Evolutionary conservation across 345 rosid species (phyloP).

Genomic region (Gossypioides kirkii): DNA sequence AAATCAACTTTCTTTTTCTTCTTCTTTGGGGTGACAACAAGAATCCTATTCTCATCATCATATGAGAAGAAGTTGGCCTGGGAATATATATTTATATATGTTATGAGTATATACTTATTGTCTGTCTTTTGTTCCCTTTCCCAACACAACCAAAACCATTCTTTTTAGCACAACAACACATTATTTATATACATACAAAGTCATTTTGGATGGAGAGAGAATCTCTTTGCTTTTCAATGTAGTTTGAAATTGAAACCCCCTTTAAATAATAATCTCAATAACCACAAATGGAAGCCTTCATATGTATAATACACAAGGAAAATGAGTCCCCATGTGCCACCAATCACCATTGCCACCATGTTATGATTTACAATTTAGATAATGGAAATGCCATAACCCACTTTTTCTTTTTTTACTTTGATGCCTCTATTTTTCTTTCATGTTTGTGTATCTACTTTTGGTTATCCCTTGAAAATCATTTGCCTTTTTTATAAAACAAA

Average conservation of each 20-base stretch:
- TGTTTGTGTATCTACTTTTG: constrained; percentile 13
- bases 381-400: background rate
- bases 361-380: constrained; percentile 16
- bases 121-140: constrained; percentile 17
- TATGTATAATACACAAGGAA: background rate
- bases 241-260: background rate
- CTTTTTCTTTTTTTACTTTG: constrained; percentile 17
- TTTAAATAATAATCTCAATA: background rate
- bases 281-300: constrained; percentile 7
- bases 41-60: constrained; percentile 32
- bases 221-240: constrained; percentile 9
- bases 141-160: constrained; percentile 18
- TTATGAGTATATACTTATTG: background rate
- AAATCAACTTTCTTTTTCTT: background rate
- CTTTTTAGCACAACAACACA: constrained; percentile 14
- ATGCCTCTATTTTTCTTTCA: constrained; percentile 19
- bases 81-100: constrained; percentile 1
- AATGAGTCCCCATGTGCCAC: constrained; percentile 31
- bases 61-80: constrained; percentile 17
- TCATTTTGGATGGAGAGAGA: constrained; percentile 4
- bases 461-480: constrained; percentile 24
- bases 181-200: background rate
- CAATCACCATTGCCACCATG: constrained; percentile 19
- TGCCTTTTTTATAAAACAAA: constrained; percentile 16
- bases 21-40: constrained; percentile 27